Conservation (phyloP, 73 alveolate species). For the Strombidium stylifer region DNA sequence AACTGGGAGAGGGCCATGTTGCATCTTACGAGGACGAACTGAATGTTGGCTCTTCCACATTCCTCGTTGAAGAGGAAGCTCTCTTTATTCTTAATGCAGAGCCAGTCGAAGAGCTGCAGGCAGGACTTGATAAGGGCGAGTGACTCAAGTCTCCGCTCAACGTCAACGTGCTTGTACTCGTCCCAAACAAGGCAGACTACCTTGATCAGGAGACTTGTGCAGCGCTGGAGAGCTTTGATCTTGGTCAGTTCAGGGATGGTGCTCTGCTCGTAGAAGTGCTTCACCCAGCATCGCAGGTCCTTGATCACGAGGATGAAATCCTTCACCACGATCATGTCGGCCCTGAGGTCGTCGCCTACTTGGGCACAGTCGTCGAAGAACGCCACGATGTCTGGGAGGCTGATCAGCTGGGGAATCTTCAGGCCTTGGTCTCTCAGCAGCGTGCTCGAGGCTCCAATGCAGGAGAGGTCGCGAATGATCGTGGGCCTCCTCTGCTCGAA, state of each 20-base stretch:
- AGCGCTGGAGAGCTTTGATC: constrained; percentile 32
- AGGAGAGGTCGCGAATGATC: constrained; percentile 34
- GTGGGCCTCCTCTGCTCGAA: constrained; percentile 52
- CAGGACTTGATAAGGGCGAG: constrained; percentile 17
- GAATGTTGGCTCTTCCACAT: constrained; percentile 13
- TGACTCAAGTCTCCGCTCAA: constrained; percentile 46
- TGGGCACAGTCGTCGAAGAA: constrained; percentile 32
- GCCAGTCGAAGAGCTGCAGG: constrained; percentile 47
- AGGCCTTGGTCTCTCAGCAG: constrained; percentile 41
- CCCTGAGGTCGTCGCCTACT: constrained; percentile 12
- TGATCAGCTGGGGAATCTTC: constrained; percentile 31
- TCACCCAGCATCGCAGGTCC: constrained; percentile 54
- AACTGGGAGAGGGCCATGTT: constrained; percentile 30
- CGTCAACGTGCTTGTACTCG: constrained; percentile 5
- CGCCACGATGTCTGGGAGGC: constrained; percentile 48
- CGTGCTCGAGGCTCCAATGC: constrained; percentile 46
- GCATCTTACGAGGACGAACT: constrained; percentile 35
- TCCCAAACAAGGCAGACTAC: constrained; percentile 41
- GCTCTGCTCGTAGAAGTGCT: constrained; percentile 29
- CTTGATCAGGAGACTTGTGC: constrained; percentile 18
- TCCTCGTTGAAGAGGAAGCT: constrained; percentile 43
- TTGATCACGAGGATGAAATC: constrained; percentile 24
- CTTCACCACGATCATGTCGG: constrained; percentile 20
- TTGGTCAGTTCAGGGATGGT: constrained; percentile 45
- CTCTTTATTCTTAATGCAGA: constrained; percentile 43